Conservation (phyloP, 2,329 filamentous ascomycete genomes). For the Stachybotrys elegans region DNA sequence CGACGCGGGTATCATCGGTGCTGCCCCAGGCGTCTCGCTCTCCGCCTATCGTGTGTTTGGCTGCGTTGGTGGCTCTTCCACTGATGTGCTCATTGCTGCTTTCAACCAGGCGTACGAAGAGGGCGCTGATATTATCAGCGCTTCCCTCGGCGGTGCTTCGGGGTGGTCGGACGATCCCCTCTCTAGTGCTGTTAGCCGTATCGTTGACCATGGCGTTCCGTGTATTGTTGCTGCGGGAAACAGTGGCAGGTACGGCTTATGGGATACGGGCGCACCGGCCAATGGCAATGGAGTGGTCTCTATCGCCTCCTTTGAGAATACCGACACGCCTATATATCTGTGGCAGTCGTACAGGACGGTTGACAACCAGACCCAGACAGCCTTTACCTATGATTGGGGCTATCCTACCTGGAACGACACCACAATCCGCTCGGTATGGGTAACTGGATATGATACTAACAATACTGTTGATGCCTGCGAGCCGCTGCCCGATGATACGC, state of each 20-base stretch:
- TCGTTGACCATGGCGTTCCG: background rate
- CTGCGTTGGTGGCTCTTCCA: slow-evolving; percentile 38
- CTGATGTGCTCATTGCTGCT: slow-evolving; percentile 50
- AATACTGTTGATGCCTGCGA: background rate
- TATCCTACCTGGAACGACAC: background rate
- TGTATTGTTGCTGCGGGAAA: slow-evolving; percentile 1
- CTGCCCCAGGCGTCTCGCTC: slow-evolving; percentile 47
- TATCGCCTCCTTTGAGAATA: slow-evolving; percentile 38
- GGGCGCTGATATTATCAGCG: slow-evolving; percentile 47
- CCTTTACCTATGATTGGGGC: background rate
- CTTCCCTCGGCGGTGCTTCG: slow-evolving; percentile 34
- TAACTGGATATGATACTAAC: background rate
- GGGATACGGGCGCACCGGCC: slow-evolving; percentile 20
- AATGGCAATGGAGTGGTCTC: slow-evolving; percentile 35
- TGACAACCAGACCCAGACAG: slow-evolving; percentile 7
- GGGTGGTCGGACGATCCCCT: background rate
- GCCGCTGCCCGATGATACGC: slow-evolving; percentile 37
- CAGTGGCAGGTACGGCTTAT: background rate
- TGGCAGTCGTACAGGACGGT: slow-evolving; percentile 30
- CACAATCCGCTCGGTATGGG: background rate
- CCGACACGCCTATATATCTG: slow-evolving; percentile 30
- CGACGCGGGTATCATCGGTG: slow-evolving; percentile 45
- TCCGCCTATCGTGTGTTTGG: slow-evolving; percentile 51
- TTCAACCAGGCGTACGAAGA: slow-evolving; percentile 53
- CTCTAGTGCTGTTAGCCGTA: background rate